Evolutionary conservation across 768 basidiomycete genomes (phyloP).

Genomic region (Candolleomyces efflorescens): DNA sequence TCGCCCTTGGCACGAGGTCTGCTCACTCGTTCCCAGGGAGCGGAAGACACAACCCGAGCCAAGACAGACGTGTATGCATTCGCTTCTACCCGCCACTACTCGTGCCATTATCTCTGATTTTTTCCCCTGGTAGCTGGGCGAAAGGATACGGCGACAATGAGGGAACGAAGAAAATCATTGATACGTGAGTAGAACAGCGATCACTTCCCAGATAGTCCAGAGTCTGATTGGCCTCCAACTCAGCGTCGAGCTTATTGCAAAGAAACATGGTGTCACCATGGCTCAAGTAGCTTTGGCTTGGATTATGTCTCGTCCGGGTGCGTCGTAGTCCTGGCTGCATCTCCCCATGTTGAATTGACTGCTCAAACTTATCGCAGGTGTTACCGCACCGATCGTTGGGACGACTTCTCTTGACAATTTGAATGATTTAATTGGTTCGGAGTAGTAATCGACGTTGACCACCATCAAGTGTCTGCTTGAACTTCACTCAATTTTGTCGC

Average conservation of each 20-base stretch:
- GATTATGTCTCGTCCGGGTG: constrained; percentile 40
- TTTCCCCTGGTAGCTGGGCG: neutral
- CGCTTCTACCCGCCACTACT: neutral
- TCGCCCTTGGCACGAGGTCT: constrained; percentile 53
- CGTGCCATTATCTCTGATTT: too few species aligned
- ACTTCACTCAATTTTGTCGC: too few species aligned
- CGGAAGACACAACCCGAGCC: constrained; percentile 35
- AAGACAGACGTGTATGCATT: constrained; percentile 31
- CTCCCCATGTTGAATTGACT: neutral
- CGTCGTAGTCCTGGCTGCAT: neutral
- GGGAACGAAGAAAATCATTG: constrained; percentile 31
- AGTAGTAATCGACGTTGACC: too few species aligned
- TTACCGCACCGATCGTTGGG: constrained; percentile 59
- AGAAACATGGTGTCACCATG: constrained; percentile 49
- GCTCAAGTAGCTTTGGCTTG: constrained; percentile 54
- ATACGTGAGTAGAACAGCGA: constrained; percentile 22
- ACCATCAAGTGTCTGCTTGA: too few species aligned
- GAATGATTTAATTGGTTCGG: constrained; percentile 46
- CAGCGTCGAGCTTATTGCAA: constrained; percentile 54
- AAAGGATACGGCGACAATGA: constrained; percentile 16
- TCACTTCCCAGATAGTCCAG: neutral
- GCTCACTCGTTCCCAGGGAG: constrained; percentile 37
- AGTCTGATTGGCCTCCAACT: neutral
- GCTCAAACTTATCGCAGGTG: constrained; percentile 24
- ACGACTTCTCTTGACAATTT: constrained; percentile 49